Base-by-base conservation (phyloP, 345 rosid genomes). In the Bretschneidera sinensis region DNA sequence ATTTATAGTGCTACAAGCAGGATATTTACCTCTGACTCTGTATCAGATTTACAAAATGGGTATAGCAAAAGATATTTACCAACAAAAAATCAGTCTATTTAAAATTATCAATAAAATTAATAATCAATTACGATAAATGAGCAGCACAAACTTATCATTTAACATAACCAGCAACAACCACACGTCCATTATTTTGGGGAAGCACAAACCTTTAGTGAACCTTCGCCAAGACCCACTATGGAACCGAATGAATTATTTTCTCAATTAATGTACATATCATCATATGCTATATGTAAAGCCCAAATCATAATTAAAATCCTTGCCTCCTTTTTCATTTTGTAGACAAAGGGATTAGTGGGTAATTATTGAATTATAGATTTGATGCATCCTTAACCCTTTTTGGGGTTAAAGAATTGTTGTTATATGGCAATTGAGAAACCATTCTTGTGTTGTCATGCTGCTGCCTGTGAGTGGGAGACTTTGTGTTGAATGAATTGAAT, bases 381-480 rank as follows among this genome's bases (percentile, higher is more conserved):
- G 24, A 31, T 43, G 31, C 54, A 20, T 53, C 25, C 55, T 67
- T 57, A 78, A 60, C 71, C 60, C 62, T 77, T 79, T 64, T 81
- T 65, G 71, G 78, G 51, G 66, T 70, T 53, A 56, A 75, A 75
- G 71, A 71, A 61, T 60, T 67, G 55, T 18, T 71, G 68, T 55
- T 54, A 47, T 75, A 61, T 35, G 55, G 60, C 63, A 14, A 1
- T 14, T 65, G 76, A 55, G 81, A 66, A 72, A 55, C 71, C 54
- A 68, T 66, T 75, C 68, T 77, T 43, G 79, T 43, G 57, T 68
- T 70, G 25, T 70, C 69, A 3, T 81, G 65, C n/a, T 68, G 65
- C 52, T 69, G 78, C 57, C 74, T 72, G 47, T 71, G 78, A 67
- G 80, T 72, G 47, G 70, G 78, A 67, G 80, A 76, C 68, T 76